A percentile compares a stretch with the other conserved stretches of the same genome.
Evolutionary conservation across 2,329 filamentous ascomycete genomes (phyloP).

Genomic region (Didymosphaeria variabile): DNA sequence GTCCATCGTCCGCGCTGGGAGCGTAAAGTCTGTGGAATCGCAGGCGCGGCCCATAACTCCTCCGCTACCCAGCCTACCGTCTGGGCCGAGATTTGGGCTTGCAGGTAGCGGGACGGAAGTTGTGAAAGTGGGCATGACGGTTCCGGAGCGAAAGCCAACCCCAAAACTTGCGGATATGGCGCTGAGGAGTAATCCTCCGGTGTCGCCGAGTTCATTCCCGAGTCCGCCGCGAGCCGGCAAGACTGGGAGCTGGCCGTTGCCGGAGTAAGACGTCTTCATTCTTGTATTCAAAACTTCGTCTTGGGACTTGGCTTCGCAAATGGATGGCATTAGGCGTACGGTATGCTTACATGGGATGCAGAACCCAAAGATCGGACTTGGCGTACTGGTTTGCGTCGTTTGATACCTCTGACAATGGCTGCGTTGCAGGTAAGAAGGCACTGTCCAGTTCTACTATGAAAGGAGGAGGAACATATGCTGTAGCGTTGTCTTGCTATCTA

Average conservation of each 20-base stretch:
- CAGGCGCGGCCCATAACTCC: neutral
- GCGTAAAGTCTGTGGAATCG: slow-evolving; percentile 15
- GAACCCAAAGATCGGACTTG: neutral
- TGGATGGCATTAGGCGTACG: neutral
- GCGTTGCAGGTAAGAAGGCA: neutral
- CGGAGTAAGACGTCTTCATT: slow-evolving; percentile 12
- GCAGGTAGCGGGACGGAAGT: slow-evolving; percentile 4
- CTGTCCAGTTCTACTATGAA: neutral
- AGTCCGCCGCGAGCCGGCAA: slow-evolving; percentile 18
- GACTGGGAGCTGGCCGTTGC: slow-evolving; percentile 28
- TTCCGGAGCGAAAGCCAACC: slow-evolving; percentile 18
- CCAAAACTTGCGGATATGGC: slow-evolving; percentile 8
- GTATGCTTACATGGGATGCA: neutral
- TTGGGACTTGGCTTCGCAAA: neutral
- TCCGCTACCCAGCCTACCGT: neutral
- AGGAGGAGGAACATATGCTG: neutral
- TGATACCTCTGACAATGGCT: neutral
- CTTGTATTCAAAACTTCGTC: neutral
- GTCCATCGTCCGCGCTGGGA: slow-evolving; percentile 28
- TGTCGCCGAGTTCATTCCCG: slow-evolving; percentile 18
- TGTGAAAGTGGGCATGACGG: slow-evolving; percentile 25
- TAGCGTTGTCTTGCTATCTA: neutral
- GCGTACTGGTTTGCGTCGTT: slow-evolving; percentile 1
- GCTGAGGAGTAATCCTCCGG: slow-evolving; percentile 24
- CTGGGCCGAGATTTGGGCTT: neutral